Evolutionary conservation across 2,329 filamentous ascomycete genomes (phyloP), one percentile per base, ranked within the genome.

Genomic region (Colletotrichum siamense): DNA sequence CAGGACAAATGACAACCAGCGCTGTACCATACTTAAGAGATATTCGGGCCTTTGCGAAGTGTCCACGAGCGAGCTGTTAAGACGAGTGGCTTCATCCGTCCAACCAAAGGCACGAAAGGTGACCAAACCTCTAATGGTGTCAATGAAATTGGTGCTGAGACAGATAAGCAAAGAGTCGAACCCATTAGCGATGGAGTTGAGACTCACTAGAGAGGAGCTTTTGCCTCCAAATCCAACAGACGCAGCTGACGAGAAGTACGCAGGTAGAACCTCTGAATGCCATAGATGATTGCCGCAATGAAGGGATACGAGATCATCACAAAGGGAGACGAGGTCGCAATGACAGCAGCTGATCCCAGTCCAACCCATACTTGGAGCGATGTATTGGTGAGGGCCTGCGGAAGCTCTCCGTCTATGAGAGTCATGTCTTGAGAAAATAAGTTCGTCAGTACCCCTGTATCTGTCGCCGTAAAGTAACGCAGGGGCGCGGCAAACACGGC

Each of bases 221-320:
- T 93, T 92, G 3, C 89, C 87, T 93, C 92, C 2, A 94, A 85
- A 63, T 93, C 92, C 10, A 94, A 81, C 22, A 92, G 85, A 61
- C 92, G 87, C 9, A 94, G 81, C 80, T 93, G 92, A 0, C 91
- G 84, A 1, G 91, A 92, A 0, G 91, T 93, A 0, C 89, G 86
- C 3, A 93, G 85, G 78, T 93, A 93, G 65, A 91, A 86, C 63
- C 85, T 88, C 76, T 92, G 91, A 1, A 93, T 81, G 2, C 85
- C 75, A 68, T 88, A 92, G 1, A 92, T 76, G 1, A 88, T 76
- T 0, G 79, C 81, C 8, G 87, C 76, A 3, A 92, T 79, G 5
- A 89, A 81, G 0, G 91, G 91, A 73, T 92, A 89, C 0, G 85
- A 84, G 22, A 89, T 84, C 1, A 87, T 86, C 0, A 90, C 83